Evolutionary conservation across 2,329 filamentous ascomycete species (phyloP), one percentile per base, ranked within the genome.

Genomic region (Hymenoscyphus repandus): DNA sequence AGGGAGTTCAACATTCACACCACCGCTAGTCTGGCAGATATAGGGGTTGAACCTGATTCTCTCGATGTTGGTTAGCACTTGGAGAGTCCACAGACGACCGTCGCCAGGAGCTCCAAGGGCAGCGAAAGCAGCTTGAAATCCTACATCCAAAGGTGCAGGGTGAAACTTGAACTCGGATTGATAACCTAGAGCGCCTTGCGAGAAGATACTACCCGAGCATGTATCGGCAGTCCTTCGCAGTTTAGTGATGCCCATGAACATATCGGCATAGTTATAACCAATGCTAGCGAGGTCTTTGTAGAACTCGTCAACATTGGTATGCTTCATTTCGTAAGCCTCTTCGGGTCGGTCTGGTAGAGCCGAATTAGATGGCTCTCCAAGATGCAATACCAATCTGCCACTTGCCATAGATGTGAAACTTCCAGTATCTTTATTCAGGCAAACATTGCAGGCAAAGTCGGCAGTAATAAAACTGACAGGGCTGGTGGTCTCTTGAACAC

Each of bases 111-210:
- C 20, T 12, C 34, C 11, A 10, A 18, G n/a, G 10, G 52, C 54
- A 4, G 41, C 6, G 15, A 79, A 73, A 1, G 76, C 66, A 0
- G 71, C 72, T 50, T 82, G 79, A 33, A 82, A 72, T 64, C 80
- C 74, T 2, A 73, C 66, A 57, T 82, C 79, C 13, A 82, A 66
- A 0, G 76, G 79, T 3, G 76, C 72, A 0, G 79, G 79, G 53
- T 82, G 79, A 22, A 82, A 70, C 3, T 79, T 32, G 20, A 51
- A n/a, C 2, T 41, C 34, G 12, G 20, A 12, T 33, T 20, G 12
- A 11, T 34, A 18, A 17, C 39, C 15, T 20, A 13, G 12, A 18
- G 17, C n/a, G 27, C n/a, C n/a, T n/a, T n/a, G n/a, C n/a, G n/a
- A n/a, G n/a, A n/a, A n/a, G n/a, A 15, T 5, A 13, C 2, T 2